Base-by-base conservation (phyloP, 306 rosid genomes). In the Vigna hirtella region DNA sequence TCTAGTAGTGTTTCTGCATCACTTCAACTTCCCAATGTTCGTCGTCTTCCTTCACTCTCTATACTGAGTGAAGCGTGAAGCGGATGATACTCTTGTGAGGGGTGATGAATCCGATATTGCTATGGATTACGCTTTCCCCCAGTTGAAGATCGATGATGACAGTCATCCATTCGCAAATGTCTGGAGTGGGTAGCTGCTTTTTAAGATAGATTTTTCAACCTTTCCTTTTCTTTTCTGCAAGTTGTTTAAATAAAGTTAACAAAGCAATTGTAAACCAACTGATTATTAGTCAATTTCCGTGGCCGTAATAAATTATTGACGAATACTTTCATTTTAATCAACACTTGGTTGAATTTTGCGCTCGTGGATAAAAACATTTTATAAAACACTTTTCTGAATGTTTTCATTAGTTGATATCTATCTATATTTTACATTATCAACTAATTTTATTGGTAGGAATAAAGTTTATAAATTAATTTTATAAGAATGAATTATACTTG, bases 21-120 rank as follows among this genome's bases (percentile, higher is more conserved):
- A 2, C 18, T 85, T 72, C 85, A 81, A 17, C 63, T 83, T 47
- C 22, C 78, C 5, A 79, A 38, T 59, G 34, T 74, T 9, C 14
- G 72, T 38, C 78, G 79, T 16, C 79, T 85, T 70, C 82, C 88
- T 66, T 79, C 85, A 0, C 56, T 82, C 6, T 76, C 87, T 14
- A 42, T 83, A 18, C 82, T 62, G 8, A 70, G 48, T 36, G 88
- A 82, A 48, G 24, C 30, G 59, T 36, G 88, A 82, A 48, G 24
- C 30, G 6, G 87, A 83, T 58, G 84, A 64, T 28, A 28, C 87
- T 1, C 51, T 80, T 20, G 30, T 38, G 43, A 67, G 13, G 56
- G 14, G 18, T 66, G 84, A 83, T 69, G 85, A 79, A n/a, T 77
- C 83, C 0, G 73, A 36, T 22, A 61, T 26, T 61, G 87, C 73